Evolutionary conservation across 225 moss, liverwort and hornwort genomes (phyloP).

Genomic region (Ulota crispa): DNA sequence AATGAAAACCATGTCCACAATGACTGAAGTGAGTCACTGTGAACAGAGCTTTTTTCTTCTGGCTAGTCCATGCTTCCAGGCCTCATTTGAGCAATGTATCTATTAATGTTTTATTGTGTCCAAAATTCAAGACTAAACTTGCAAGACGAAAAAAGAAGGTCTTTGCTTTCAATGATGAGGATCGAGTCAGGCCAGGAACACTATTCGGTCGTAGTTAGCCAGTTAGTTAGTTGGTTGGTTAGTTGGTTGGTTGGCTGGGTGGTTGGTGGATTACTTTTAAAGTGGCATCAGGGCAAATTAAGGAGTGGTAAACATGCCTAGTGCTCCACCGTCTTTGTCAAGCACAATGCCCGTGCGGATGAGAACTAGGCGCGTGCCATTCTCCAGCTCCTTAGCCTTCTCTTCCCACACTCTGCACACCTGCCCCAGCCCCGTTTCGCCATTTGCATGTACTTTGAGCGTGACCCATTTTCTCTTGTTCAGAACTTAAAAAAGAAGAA

Average conservation of each 20-base stretch:
- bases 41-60: too few relatives aligned
- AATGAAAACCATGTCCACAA: too few relatives aligned
- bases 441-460: slow-evolving; percentile 13
- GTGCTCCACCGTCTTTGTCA: slow-evolving; percentile 90
- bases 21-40: too few relatives aligned
- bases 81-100: not conserved
- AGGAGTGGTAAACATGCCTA: slow-evolving; percentile 43
- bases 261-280: not conserved
- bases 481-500: not conserved
- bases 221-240: not conserved
- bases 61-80: not conserved
- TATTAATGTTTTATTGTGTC: not conserved
- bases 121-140: not conserved
- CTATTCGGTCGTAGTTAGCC: not conserved
- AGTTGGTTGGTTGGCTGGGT: not conserved
- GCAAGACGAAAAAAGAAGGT: not conserved
- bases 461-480: slow-evolving; percentile 3
- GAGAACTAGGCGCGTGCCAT: slow-evolving; percentile 82
- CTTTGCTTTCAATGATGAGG: slow-evolving; percentile 1
- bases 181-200: not conserved
- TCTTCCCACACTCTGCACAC: slow-evolving; percentile 95
- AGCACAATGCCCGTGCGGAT: slow-evolving; percentile 90
- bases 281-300: not conserved
- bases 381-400: slow-evolving; percentile 72
- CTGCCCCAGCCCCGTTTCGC: slow-evolving; percentile 56